phyloP scores from a whole-genome alignment of 208 protist genomes.

The Trypanosoma melophagium region DNA sequence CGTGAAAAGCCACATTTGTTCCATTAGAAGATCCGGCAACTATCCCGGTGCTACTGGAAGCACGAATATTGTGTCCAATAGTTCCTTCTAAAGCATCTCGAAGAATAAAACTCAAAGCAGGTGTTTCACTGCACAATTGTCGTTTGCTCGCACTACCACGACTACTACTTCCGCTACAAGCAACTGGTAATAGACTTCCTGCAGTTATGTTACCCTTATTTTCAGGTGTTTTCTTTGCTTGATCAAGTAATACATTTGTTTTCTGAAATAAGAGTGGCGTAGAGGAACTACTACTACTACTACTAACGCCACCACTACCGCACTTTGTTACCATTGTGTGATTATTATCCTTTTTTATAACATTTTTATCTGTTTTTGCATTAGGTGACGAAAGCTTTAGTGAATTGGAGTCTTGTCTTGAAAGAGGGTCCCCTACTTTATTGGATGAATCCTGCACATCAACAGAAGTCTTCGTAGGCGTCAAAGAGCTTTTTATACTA shows the following conservation, averaged over 20 bases:
- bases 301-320: too few species aligned
- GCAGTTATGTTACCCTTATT: neutral
- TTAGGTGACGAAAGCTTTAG: too few species aligned
- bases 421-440: too few species aligned
- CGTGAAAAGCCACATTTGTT: neutral
- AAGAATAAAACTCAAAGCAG: slow-evolving; percentile 16
- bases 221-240: neutral
- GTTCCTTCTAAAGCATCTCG: neutral
- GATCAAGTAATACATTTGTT: too few species aligned
- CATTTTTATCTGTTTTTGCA: too few species aligned
- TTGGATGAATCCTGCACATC: too few species aligned
- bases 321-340: too few species aligned
- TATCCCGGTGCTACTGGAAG: neutral
- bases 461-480: too few species aligned
- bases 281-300: too few species aligned
- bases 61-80: neutral
- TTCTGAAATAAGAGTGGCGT: too few species aligned
- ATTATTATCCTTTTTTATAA: too few species aligned
- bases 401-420: too few species aligned
- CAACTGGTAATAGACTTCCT: neutral
- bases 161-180: slow-evolving; percentile 10
- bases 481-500: neutral
- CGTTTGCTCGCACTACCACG: neutral
- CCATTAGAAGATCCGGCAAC: neutral
- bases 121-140: neutral